Evolutionary conservation across 768 basidiomycete genomes (phyloP).

Genomic region (Mycena epipterygia): DNA sequence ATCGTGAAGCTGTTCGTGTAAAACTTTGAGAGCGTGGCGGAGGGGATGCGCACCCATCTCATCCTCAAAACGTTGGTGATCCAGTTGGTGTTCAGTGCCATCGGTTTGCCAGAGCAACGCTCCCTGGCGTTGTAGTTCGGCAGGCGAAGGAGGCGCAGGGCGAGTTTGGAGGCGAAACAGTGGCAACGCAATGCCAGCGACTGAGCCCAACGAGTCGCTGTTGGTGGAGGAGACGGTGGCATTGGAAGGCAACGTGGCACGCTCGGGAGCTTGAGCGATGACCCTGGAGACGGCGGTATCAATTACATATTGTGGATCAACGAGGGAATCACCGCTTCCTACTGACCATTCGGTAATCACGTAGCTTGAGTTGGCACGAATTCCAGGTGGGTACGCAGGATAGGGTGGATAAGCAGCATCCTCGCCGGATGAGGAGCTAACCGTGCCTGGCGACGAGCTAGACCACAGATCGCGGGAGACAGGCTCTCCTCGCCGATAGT

Average conservation of each 20-base stretch:
- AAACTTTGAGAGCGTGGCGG: background rate
- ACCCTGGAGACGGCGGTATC: background rate
- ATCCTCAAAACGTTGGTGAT: background rate
- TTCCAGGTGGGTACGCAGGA: background rate
- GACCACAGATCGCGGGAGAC: background rate
- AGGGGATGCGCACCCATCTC: background rate
- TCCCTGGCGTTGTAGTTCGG: no score
- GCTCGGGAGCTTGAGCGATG: background rate
- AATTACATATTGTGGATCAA: background rate
- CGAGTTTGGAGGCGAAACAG: no score
- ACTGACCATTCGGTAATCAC: background rate
- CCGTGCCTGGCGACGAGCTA: background rate
- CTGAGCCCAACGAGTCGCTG: no score
- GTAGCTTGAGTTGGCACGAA: background rate
- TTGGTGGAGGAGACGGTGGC: background rate
- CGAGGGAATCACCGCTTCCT: background rate
- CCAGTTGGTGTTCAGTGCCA: no score
- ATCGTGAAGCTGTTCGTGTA: background rate
- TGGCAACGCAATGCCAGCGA: no score
- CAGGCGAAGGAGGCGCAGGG: no score
- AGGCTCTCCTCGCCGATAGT: background rate
- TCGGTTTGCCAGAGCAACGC: no score
- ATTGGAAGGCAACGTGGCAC: background rate
- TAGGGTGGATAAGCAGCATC: no score
- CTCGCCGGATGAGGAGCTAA: background rate